Evolutionary conservation across 2,329 filamentous ascomycete species (phyloP), one percentile per base, ranked within the genome.

Genomic region (Microdochium paspali): DNA sequence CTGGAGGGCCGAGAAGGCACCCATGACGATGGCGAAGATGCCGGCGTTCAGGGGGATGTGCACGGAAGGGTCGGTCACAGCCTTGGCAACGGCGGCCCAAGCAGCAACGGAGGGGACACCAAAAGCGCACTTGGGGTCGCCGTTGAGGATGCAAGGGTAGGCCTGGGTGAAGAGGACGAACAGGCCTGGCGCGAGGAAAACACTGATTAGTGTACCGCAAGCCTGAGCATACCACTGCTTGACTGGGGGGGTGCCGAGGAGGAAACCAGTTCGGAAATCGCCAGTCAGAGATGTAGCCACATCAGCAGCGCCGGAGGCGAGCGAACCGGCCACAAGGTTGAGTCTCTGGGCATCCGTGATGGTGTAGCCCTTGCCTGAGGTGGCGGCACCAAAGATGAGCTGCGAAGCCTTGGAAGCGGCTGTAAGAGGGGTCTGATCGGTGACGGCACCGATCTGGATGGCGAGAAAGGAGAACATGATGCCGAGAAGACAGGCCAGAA

Each of bases 321-420:
- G 68, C 56, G 69, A 69, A 53, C 82, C 82, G 39, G 81, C 81
- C 26, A 84, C 72, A 25, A 85, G 64, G 67, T 86, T 86, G 64
- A 85, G 72, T 45, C 72, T 69, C 64, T 85, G 82, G 1, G 81
- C 79, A 15, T 75, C 62, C 6, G 64, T 54, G 47, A 76, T 53
- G 1, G 63, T 56, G 62, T 73, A 76, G 52, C 73, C 66, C 49
- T 75, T 68, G 52, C 74, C 71, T 32, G 72, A 72, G 30, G 81
- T 84, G 25, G 80, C 80, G 45, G 76, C 82, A 53, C 82, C 82
- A 44, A 83, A 80, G 47, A 86, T 72, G 48, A 85, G 76, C 66
- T 85, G 82, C 2, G 80, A 82, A 4, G 82, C 82, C 64, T 85
- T 86, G 53, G 80, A 74, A 0, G 79, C 79, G 3, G 82, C 80